Conservation (phyloP, 2,329 filamentous ascomycete genomes). For the Hortaea werneckii region DNA sequence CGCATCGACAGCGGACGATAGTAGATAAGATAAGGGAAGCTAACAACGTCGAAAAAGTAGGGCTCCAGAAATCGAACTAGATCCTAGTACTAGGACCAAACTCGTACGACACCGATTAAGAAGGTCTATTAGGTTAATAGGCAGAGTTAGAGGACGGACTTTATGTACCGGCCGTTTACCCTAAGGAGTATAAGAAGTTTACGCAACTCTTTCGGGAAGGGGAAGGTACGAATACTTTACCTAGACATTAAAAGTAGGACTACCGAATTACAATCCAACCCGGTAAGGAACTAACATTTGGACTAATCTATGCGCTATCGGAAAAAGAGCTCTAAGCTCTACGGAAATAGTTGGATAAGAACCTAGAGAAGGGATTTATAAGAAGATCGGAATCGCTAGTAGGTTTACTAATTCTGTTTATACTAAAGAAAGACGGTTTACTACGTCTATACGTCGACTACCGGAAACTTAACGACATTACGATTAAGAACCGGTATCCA, state of each 20-base stretch:
- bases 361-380: conserved; percentile 1
- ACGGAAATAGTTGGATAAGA: neutral
- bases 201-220: conserved; percentile 2
- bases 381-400: neutral
- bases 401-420: conserved; percentile 12
- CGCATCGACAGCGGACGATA: neutral
- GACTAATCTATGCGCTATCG: conserved; percentile 7
- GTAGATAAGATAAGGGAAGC: neutral
- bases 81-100: too few species aligned
- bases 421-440: conserved; percentile 15
- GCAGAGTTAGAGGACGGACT: conserved; percentile 3
- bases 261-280: conserved; percentile 7
- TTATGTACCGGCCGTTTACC: neutral
- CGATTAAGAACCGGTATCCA: conserved; percentile 18
- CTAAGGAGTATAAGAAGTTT: neutral
- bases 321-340: conserved; percentile 6
- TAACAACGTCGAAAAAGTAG: neutral
- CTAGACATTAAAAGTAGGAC: conserved; percentile 8
- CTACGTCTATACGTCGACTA: conserved; percentile 17
- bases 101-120: neutral
- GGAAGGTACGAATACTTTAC: conserved; percentile 7
- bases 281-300: conserved; percentile 5
- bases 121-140: conserved; percentile 6
- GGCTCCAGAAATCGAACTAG: conserved; percentile 3
- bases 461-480: conserved; percentile 18